Percentiles rank a stretch among this genome's conserved stretches.
These are phyloP conservation scores for Cutaneotrichosporon curvatum DNA, from an alignment of 1,284 basidiomycete species.

Conservation along the genomic window DNA sequence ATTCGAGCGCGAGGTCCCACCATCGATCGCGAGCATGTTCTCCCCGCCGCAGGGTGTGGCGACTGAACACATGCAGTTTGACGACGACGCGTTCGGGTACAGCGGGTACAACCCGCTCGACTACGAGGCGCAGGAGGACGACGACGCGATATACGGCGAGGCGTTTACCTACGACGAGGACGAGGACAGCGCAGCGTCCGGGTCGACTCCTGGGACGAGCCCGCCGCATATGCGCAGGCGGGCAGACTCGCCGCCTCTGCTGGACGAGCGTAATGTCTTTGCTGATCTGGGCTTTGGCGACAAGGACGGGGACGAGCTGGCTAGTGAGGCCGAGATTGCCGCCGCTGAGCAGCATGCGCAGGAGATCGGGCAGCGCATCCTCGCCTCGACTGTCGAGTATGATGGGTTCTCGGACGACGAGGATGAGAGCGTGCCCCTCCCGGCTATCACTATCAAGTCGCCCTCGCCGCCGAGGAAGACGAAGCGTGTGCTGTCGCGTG, in stretches of 20 bases:
- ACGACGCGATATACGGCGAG: conserved; percentile 22
- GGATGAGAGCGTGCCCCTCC: not conserved
- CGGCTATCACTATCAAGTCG: conserved; percentile 1
- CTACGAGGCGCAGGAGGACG: conserved; percentile 35
- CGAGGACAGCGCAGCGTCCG: not conserved
- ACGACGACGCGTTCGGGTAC: conserved; percentile 28
- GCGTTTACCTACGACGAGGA: not conserved
- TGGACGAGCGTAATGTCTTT: conserved; percentile 7
- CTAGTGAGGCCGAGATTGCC: conserved; percentile 9
- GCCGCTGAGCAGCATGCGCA: conserved; percentile 8
- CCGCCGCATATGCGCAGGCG: not conserved
- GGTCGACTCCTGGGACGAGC: not conserved
- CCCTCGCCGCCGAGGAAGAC: not conserved
- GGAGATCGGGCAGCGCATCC: conserved; percentile 14
- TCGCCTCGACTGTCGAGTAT: conserved; percentile 18
- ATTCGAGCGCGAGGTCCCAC: conserved; percentile 5
- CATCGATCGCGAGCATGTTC: conserved; percentile 9
- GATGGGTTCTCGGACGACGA: conserved; percentile 5
- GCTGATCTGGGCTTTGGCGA: conserved; percentile 5
- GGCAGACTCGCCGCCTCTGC: not conserved
- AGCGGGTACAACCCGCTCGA: conserved; percentile 33
- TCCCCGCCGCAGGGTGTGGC: conserved; percentile 4
- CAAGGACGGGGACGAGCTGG: conserved; percentile 10
- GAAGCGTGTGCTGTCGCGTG: not conserved
- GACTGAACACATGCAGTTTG: not conserved